Evolutionary conservation across 176 grass and related monocot species (phyloP), one percentile per base, ranked within the genome.

Genomic region (Echinochloa phyllopogon): DNA sequence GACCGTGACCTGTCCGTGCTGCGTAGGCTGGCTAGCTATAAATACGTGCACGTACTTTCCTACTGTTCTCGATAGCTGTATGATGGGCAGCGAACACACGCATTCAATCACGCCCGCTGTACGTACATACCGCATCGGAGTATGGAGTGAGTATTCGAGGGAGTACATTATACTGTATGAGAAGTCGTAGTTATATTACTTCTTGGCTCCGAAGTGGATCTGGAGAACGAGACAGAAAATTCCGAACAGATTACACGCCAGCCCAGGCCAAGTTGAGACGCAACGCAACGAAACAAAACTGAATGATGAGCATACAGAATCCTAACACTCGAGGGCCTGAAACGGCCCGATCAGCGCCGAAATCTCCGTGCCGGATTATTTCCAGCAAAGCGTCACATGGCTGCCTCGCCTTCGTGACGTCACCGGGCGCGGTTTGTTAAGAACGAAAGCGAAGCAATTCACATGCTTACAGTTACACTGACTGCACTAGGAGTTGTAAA

Each of bases 321-420:
- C 20, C 33, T 65, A 11, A 38, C 72, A 42, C n/a, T 56, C 40
- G 5, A 42, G 41, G 47, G 57, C 37, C 58, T 67, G 81, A 80
- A 74, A 45, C 65, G 12, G 29, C 27, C 18, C 0, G 56, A 83
- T 21, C 38, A 79, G 47, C 20, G 63, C 43, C 64, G 56, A 16
- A 20, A 80, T 63, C 20, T 75, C 41, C 70, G 6, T 69, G 75
- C 45, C 85, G 15, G 49, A 16, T 17, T 58, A 48, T 74, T 80
- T 84, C 17, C 55, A 56, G 59, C 42, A 80, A 14, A 14, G 21
- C 8, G 5, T 42, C 25, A 14, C n/a, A 63, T 60, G 71, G 37
- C 55, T 17, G 29, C 66, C n/a, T 38, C 78, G 29, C 17, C 49
- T 2, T 62, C 6, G 48, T 8, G 39, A 49, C 50, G 23, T 69